Evolutionary conservation across 176 grass and related monocot species (phyloP), one percentile per base, ranked within the genome.

Genomic region (Aegilops longissima): DNA sequence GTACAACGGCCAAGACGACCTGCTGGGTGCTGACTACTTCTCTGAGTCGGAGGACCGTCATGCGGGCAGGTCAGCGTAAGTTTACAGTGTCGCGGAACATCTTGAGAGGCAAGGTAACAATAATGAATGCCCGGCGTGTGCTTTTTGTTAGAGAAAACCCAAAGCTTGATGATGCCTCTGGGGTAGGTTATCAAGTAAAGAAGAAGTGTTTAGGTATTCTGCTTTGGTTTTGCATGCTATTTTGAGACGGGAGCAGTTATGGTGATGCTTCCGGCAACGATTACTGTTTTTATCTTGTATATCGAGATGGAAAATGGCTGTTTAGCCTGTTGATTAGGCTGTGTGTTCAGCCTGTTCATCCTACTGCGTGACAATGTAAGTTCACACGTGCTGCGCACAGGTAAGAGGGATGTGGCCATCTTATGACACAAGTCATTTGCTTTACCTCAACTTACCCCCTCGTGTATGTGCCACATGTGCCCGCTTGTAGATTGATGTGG

Each of bases 1-100:
- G 31, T 87, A 70, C 78, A 89, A 86, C 74, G 86, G 79, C 82
- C 81, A 88, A 68, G 87, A 88, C 45, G 87, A 91, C 31, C 79
- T 86, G 29, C 54, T 92, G 8, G 88, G 76, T 29, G 88, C 83
- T 9, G 76, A 86, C 6, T 90, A 70, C 70, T 87, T 92, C 10
- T 71, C 83, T 3, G 88, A 91, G 21, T 74, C 85, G 39, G 83
- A 90, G 42, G 77, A 92, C 3, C 82, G 84, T 61, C 89, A 90
- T 33, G 90, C 81, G 18, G 81, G 88, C 80, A 87, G 83, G 62
- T 73, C 85, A 85, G 36, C 34, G 34, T 86, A 61, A n/a, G 17
- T 51, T 23, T 23, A 54, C 3, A 23, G 58, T 35, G 75, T 25
- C 25, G 14, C 51, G 11, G 11, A 76, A 44, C 47, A 56, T 38